Evolutionary conservation across 495 filamentous ascomycete genomes (phyloP), one percentile per base, ranked within the genome.

Genomic region (Letharia lupina): DNA sequence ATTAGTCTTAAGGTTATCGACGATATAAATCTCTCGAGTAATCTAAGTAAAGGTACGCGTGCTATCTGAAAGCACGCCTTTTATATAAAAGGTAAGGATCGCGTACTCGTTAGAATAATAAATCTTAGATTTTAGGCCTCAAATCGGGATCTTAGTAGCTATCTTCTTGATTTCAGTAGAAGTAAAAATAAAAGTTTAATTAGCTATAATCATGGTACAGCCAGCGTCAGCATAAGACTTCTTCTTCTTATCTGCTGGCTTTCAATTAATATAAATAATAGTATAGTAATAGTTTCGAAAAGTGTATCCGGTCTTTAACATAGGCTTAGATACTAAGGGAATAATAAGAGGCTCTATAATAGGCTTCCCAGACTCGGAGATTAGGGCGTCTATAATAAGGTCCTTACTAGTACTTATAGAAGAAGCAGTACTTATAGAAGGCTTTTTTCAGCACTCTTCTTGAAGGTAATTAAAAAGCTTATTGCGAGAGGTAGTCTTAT

Each of bases 401-500:
- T 39, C 1, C 1, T 39, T 28, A 28, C 23, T 28, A 28, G 23
- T 28, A 28, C 23, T 28, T 28, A 28, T 28, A 28, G 1, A 28
- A 28, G 23, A 28, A 28, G 23, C 1, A 28, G 23, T 28, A 28
- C 23, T 8, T 56, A 12, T 8, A 15, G 23, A 33, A 33, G n/a
- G 8, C 31, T 56, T 33, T n/a, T 58, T 58, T n/a, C 5, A 58
- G 18, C 13, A 58, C 12, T 58, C 20, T 4, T 18, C 12, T 10
- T 4, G 23, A 2, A 62, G 39, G 48, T 44, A 48, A 18, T 4
- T 48, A 28, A 62, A 62, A 48, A 62, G 45, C 33, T 44, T 47
- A 62, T 62, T 62, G 11, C 37, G 20, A 62, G 40, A 62, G 40
- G 16, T 45, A 15, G 3, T 13, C 5, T 62, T 47, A 33, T 62